Evolutionary conservation across 208 protist species (phyloP).

Genomic region (Leishmania turanica): DNA sequence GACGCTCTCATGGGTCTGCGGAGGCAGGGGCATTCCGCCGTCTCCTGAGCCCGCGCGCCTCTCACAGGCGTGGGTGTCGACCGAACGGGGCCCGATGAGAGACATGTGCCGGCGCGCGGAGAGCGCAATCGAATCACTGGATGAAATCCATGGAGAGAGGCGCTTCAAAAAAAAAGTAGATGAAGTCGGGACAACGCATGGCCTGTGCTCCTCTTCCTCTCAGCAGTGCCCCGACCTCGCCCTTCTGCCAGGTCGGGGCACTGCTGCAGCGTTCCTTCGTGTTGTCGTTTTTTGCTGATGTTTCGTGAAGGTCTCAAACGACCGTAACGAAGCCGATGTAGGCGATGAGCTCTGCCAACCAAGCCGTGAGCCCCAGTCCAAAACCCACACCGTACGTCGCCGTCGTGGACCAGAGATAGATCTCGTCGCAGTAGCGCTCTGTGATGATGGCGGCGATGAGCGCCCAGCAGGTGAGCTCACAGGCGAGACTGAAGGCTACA

Average conservation of each 20-base stretch:
- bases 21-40: too few species aligned
- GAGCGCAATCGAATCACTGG: not conserved
- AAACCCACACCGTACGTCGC: conserved; percentile 76
- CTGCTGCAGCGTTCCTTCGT: not conserved
- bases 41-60: too few species aligned
- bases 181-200: not conserved
- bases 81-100: too few species aligned
- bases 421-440: conserved; percentile 41
- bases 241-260: not conserved
- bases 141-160: not conserved
- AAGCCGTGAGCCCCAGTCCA: conserved; percentile 58
- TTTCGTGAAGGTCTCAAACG: conserved; percentile 12
- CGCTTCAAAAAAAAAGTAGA: not conserved
- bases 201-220: not conserved
- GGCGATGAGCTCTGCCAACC: conserved; percentile 38
- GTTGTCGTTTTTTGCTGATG: not conserved
- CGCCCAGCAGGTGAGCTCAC: conserved; percentile 68
- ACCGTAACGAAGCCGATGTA: conserved; percentile 42
- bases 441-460: conserved; percentile 46
- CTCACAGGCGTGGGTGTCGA: too few species aligned
- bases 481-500: conserved; percentile 30
- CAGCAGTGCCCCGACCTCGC: not conserved
- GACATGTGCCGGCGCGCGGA: too few species aligned
- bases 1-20: too few species aligned
- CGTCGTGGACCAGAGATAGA: conserved; percentile 11